These are phyloP conservation scores for Dujonia santamariae DNA, from an alignment of 1,139 yeast species.

Conservation along the genomic window DNA sequence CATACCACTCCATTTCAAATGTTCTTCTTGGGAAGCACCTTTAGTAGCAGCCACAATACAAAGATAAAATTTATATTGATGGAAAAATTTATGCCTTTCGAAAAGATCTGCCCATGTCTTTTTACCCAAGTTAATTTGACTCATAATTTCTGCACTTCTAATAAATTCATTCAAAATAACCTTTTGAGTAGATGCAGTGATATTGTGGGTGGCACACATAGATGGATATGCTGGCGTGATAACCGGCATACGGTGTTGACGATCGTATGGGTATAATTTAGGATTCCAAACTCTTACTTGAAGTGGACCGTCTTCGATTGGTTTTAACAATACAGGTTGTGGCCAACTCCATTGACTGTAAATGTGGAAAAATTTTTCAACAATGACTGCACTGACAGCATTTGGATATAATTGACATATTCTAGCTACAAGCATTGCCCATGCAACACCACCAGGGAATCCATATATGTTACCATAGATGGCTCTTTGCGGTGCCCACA, in stretches of 20 bases:
- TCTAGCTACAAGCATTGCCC: slow-evolving; percentile 99
- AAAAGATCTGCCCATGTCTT: slow-evolving; percentile 75
- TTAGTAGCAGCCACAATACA: slow-evolving; percentile 77
- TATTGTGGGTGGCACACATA: slow-evolving; percentile 98
- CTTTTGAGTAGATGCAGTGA: slow-evolving; percentile 80
- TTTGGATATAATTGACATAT: slow-evolving; percentile 96
- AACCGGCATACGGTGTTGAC: slow-evolving; percentile 96
- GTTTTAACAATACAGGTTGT: slow-evolving; percentile 89
- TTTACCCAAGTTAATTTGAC: slow-evolving; percentile 62
- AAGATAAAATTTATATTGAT: slow-evolving; percentile 78
- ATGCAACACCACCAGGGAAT: slow-evolving; percentile 99
- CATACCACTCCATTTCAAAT: slow-evolving; percentile 85
- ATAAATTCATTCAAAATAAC: slow-evolving; percentile 72
- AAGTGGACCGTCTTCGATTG: slow-evolving; percentile 94
- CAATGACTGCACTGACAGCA: slow-evolving; percentile 88
- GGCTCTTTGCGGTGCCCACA: slow-evolving; percentile 97
- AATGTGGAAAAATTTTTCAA: slow-evolving; percentile 83
- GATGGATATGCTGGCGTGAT: slow-evolving; percentile 99
- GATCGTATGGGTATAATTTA: slow-evolving; percentile 77
- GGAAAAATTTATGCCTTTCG: slow-evolving; percentile 76
- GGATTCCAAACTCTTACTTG: slow-evolving; percentile 99
- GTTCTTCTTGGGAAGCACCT: slow-evolving; percentile 66
- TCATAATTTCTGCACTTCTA: slow-evolving; percentile 71
- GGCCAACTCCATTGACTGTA: slow-evolving; percentile 97
- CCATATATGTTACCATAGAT: slow-evolving; percentile 93